Evolutionary conservation across 768 basidiomycete genomes (phyloP), one percentile per base, ranked within the genome.

Genomic region (Chalciporus piperatus): DNA sequence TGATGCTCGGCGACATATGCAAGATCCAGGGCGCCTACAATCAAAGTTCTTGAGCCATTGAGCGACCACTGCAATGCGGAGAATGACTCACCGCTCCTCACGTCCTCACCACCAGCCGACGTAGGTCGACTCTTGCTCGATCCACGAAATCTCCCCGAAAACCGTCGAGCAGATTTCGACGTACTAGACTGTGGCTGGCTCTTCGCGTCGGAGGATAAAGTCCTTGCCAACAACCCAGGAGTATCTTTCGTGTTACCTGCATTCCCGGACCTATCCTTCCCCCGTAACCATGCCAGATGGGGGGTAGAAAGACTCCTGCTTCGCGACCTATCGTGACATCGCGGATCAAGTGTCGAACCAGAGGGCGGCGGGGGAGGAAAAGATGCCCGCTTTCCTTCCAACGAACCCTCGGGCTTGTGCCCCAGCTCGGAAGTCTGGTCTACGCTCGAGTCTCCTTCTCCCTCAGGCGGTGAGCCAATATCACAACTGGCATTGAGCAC

Each of bases 1-100:
- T 95, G 92, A 61, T 91, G 81, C 68, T 97, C 95, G 1, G 82
- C 81, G 23, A 86, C 70, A 55, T 79, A 85, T 14, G 74, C 67
- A 9, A 85, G 66, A 43, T 73, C 67, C 8, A 79, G 62, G 0
- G 68, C 67, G 37, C 65, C 65, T 66, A 28, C 14, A n/a, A 30
- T 9, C 8, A 30, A 12, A 16, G 14, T 25, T 27, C 38, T 7
- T 48, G 17, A 48, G 25, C 17, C n/a, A 47, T 23, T 16, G 2
- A 12, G n/a, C 35, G 23, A 39, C 14, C 16, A 19, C 10, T 20
- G 4, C 19, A 22, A 4, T 16, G 7, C 7, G 20, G 5, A 32
- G 22, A 40, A 51, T 19, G 10, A 61, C 65, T 48, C 12, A 66
- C 65, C 63, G 23, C 33, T 43, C 37, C 27, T 57, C 7, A 50